These are phyloP conservation scores for Pachysandra terminalis DNA, from an alignment of 164 flowering plant genomes.

Conservation along the genomic window DNA sequence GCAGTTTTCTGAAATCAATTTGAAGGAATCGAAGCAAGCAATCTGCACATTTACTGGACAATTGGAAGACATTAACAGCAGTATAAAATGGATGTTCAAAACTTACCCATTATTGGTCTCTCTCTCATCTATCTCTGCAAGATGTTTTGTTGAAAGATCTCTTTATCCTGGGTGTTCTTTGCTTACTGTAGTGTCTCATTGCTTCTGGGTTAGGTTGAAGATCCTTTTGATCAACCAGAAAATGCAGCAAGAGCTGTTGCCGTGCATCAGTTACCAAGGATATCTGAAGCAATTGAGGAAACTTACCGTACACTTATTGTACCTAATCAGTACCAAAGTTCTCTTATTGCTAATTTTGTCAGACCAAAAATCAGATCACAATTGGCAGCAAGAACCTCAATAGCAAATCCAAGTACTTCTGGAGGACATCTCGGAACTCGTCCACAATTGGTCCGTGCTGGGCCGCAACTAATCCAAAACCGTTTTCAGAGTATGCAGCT, in stretches of 20 bases:
- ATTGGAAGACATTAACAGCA: conserved; percentile 46
- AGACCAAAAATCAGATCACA: conserved; percentile 29
- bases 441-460: not conserved
- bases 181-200: not conserved
- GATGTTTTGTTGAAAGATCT: not conserved
- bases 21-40: conserved; percentile 41
- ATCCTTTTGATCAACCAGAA: conserved; percentile 81
- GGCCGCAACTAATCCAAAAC: not conserved
- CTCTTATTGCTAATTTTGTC: conserved; percentile 34
- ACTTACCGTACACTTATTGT: conserved; percentile 29
- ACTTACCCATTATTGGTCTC: conserved; percentile 56
- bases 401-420: not conserved
- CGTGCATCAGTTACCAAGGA: conserved; percentile 35
- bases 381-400: not conserved
- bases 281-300: conserved; percentile 41
- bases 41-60: conserved; percentile 60
- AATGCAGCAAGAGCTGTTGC: conserved; percentile 74
- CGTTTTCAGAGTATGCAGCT: conserved; percentile 13
- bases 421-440: not conserved
- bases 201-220: conserved; percentile 58
- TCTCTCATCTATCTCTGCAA: conserved; percentile 19
- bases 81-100: conserved; percentile 54
- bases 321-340: conserved; percentile 17
- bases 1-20: conserved; percentile 63
- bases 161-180: not conserved